Conservation (phyloP, 768 basidiomycete genomes). For the Coprinopsis strossmayeri region DNA sequence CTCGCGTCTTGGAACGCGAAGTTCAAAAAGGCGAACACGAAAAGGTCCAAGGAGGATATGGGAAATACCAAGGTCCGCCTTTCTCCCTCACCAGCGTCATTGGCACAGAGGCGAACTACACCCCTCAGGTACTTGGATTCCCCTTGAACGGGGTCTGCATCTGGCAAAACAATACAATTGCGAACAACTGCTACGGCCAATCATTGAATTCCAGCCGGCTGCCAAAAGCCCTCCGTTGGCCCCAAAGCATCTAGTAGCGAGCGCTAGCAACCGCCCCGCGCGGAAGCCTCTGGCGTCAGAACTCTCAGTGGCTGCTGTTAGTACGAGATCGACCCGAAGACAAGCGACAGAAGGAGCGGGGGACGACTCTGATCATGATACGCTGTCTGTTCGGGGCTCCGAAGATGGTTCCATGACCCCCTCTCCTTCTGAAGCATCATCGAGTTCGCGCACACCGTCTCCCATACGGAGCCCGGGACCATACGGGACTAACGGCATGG, state of each 20-base stretch:
- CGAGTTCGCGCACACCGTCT: constrained; percentile 90
- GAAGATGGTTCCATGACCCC: constrained; percentile 88
- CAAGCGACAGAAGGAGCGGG: constrained; percentile 38
- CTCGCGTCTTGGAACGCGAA: constrained; percentile 94
- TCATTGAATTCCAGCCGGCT: constrained; percentile 89
- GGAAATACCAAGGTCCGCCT: constrained; percentile 92
- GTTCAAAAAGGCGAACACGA: constrained; percentile 99
- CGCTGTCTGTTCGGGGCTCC: constrained; percentile 64
- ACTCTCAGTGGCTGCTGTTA: constrained; percentile 31
- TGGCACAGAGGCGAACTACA: constrained; percentile 13
- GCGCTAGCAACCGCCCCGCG: constrained; percentile 44
- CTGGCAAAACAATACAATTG: constrained; percentile 93
- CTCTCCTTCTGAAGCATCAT: constrained; percentile 79
- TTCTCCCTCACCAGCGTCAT: constrained; percentile 7
- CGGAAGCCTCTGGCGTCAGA: constrained; percentile 38
- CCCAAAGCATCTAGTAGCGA: constrained; percentile 89
- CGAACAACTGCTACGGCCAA: constrained; percentile 78
- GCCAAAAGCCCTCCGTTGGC: constrained; percentile 91
- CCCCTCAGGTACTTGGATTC: constrained; percentile 91
- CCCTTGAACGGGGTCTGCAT: constrained; percentile 80
- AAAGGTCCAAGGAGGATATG: constrained; percentile 98
- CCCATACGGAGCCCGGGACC: constrained; percentile 62
- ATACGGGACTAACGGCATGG: constrained; percentile 32
- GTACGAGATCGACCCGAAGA: constrained; percentile 58
- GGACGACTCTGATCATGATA: constrained; percentile 59